Percentiles rank a stretch among this genome's conserved stretches.
Conservation (phyloP, 345 rosid genomes). For the Viola odorata region DNA sequence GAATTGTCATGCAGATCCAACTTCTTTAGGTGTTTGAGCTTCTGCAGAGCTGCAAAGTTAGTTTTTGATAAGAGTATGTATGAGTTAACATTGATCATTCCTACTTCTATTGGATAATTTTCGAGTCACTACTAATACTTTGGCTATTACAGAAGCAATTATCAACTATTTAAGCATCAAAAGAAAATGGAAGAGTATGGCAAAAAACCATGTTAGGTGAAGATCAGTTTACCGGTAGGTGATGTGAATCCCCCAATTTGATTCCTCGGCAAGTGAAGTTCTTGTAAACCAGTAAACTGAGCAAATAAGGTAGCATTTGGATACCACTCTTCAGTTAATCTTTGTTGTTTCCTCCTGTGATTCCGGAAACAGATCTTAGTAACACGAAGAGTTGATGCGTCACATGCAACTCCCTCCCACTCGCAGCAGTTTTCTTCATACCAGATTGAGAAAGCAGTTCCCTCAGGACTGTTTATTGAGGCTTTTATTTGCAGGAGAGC, state of each 20-base stretch:
- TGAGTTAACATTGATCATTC: no score
- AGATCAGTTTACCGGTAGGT: slow-evolving; percentile 3
- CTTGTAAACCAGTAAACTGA: slow-evolving; percentile 7
- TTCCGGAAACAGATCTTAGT: neutral
- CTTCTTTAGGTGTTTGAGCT: neutral
- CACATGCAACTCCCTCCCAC: slow-evolving; percentile 12
- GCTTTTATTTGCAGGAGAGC: slow-evolving; percentile 14
- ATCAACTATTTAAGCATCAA: neutral
- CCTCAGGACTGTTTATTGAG: slow-evolving; percentile 4
- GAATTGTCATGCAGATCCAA: slow-evolving; percentile 3
- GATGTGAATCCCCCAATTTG: slow-evolving; percentile 13
- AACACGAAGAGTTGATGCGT: neutral
- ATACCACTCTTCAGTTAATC: neutral
- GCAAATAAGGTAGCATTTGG: slow-evolving; percentile 17
- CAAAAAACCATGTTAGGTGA: neutral
- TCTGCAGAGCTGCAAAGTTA: slow-evolving; percentile 4
- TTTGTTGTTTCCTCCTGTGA: neutral
- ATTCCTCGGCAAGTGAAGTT: slow-evolving; percentile 13
- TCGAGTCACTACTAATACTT: no score
- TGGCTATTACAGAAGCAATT: no score
- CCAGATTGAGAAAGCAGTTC: slow-evolving; percentile 16
- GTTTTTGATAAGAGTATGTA: neutral
- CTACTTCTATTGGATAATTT: no score
- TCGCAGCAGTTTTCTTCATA: slow-evolving; percentile 18
- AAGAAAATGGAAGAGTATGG: neutral